Base-by-base conservation (phyloP, 371 early-diverging fungal species). In the Mortierella sp. region DNA sequence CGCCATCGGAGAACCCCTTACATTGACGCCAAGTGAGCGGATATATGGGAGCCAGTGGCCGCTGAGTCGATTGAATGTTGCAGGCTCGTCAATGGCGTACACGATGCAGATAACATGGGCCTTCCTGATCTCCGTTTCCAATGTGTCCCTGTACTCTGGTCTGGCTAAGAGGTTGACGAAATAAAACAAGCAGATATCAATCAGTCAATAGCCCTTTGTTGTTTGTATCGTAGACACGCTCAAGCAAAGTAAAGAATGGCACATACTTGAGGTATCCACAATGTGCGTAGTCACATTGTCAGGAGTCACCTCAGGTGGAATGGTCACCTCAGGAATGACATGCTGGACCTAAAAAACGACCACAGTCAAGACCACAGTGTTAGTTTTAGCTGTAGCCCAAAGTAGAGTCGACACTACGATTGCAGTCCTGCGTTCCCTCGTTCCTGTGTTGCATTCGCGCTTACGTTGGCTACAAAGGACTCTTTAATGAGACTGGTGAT, bases 31-130 rank as follows among this genome's bases (percentile, higher is more conserved):
- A 63, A 97, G 90, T 22, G 92, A 92, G 63, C 97, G 90, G 69
- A 99, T 93, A 71, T 94, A 93, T 7, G 99, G 98, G 16, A 99
- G 89, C 99, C 99, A 99, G 86, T 92, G 94, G 24, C 92, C 87
- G 37, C 95, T 91, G 8, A 98, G 88, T 10, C 97, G 91, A 71
- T 91, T 91, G 85, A 97, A 97, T 24, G 96, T 94, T 70, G 91
- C 92, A 40, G 90, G 92, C 70, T 96, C 93, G 86, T 94, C 93
- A 45, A 96, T 94, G 40, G 97, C 93, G 79, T 98, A 98, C 6
- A 98, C 97, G 65, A 99, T 95, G 86, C 98, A 97, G 45, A 98
- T 96, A 50, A 98, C 98, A 88, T 99, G 95, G 4, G 98, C 97
- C 81, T 95, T 96, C 58, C 96, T 93, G 70, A 98, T 95, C 86